A percentile compares a stretch with the other conserved stretches of the same genome.
These are phyloP conservation scores for Fusarium armeniacum DNA, from an alignment of 2,329 filamentous ascomycete species.

Conservation along the genomic window DNA sequence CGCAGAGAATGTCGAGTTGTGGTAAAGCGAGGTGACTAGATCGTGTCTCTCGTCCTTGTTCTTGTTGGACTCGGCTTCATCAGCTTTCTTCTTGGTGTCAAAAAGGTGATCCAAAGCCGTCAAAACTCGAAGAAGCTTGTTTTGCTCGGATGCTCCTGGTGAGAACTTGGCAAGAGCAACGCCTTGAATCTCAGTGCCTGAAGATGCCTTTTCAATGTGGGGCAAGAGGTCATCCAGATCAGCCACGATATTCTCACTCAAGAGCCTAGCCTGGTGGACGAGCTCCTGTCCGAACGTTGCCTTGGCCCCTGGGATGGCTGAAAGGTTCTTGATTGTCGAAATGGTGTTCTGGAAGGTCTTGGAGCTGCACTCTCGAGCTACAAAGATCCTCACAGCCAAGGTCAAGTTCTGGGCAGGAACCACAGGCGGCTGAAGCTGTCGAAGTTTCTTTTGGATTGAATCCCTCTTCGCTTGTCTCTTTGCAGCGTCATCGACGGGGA, in stretches of 20 bases:
- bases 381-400: conserved; percentile 95
- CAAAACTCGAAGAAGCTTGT: conserved; percentile 91
- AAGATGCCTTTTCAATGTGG: conserved; percentile 87
- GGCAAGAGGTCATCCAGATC: conserved; percentile 88
- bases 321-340: conserved; percentile 98
- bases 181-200: conserved; percentile 94
- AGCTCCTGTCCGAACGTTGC: conserved; percentile 93
- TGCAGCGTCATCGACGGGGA: conserved; percentile 44
- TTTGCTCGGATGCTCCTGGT: conserved; percentile 94
- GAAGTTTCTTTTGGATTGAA: conserved; percentile 63
- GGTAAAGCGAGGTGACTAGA: conserved; percentile 88
- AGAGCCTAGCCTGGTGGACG: conserved; percentile 84
- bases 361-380: conserved; percentile 94
- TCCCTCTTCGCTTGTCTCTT: conserved; percentile 58
- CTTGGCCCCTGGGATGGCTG: conserved; percentile 90
- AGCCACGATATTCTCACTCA: conserved; percentile 86
- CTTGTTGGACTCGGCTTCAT: conserved; percentile 64
- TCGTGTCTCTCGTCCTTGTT: conserved; percentile 79
- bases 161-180: conserved; percentile 96
- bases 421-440: conserved; percentile 81
- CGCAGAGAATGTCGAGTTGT: conserved; percentile 88
- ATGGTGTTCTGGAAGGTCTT: conserved; percentile 99
- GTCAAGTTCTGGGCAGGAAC: conserved; percentile 91
- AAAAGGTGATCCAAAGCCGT: conserved; percentile 97
- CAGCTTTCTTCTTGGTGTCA: conserved; percentile 79